Evolutionary conservation across 2,329 filamentous ascomycete species (phyloP).

Genomic region (Neofusicoccum umdonicola): DNA sequence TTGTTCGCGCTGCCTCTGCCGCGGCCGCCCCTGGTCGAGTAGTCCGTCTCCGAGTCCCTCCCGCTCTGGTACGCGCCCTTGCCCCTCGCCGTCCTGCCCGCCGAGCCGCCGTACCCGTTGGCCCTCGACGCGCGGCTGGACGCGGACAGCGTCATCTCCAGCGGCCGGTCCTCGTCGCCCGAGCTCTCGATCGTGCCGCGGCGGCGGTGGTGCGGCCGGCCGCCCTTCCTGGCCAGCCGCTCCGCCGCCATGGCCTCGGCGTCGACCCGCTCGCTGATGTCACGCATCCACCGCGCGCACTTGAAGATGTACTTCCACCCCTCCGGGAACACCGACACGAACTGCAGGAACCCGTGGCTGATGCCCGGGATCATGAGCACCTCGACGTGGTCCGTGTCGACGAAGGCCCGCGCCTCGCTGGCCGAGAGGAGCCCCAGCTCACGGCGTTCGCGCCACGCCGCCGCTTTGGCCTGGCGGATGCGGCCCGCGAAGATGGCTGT

Average conservation of each 20-base stretch:
- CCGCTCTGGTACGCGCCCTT: neutral
- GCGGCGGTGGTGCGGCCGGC: constrained; percentile 46
- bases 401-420: constrained; percentile 54
- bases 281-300: constrained; percentile 76
- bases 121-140: constrained; percentile 18
- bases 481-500: constrained; percentile 94
- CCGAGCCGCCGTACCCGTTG: neutral
- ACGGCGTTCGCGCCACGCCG: constrained; percentile 54
- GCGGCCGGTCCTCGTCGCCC: constrained; percentile 74
- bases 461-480: constrained; percentile 72
- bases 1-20: constrained; percentile 25
- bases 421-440: constrained; percentile 56
- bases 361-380: constrained; percentile 84
- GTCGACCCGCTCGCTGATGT: constrained; percentile 62
- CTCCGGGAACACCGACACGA: constrained; percentile 82
- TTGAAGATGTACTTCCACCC: constrained; percentile 84
- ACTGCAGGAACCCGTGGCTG: constrained; percentile 91
- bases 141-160: constrained; percentile 67
- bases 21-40: neutral
- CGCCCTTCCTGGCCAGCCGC: neutral
- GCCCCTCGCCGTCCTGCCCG: neutral
- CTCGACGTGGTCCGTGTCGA: constrained; percentile 74
- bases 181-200: constrained; percentile 57
- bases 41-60: constrained; percentile 6
- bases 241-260: constrained; percentile 28